Evolutionary conservation across 768 basidiomycete genomes (phyloP), one percentile per base, ranked within the genome.

Genomic region (Boletus coccyginus): DNA sequence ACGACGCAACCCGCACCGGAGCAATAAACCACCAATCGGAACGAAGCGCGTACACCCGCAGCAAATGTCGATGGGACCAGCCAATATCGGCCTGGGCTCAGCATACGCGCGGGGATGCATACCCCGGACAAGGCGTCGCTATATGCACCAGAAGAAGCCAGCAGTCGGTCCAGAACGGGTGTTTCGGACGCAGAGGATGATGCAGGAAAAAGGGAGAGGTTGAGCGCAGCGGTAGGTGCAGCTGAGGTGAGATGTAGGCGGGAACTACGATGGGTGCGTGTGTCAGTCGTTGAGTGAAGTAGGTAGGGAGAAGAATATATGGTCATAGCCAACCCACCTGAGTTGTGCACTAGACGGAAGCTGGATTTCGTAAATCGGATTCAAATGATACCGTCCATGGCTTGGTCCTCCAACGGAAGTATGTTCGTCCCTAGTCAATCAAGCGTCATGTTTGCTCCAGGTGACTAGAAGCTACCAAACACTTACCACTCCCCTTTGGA

Each of bases 141-240:
- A 65, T 94, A 96, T 0, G 88, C 81, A 2, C 92, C 93, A 0
- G 93, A 92, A 0, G 92, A 90, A 1, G 78, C 70, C 6, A 90
- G 64, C 36, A 79, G 79, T 9, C 67, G 64, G 29, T 73, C 70
- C n/a, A 79, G 52, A 3, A 58, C 49, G 8, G 68, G 61, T 7
- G 31, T 36, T 12, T 8, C 24, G 14, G 57, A 43, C 14, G 43
- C 14, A 12, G 56, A 56, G 11, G 52, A 14, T 0, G 71, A 65
- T 10, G 74, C 65, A 0, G 77, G 70, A 57, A 82, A 85, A 10
- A 90, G 62, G 0, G 87, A 81, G 13, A 89, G 73, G 60, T 92
- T 88, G 51, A 88, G 71, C 0, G 84, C 71, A 7, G 77, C 69
- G 14, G 77, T 60, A 0, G 78, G 75, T 3, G 78, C 56, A 2